These are phyloP conservation scores for Boletus bicolor DNA, from an alignment of 768 basidiomycete genomes.

Conservation along the genomic window DNA sequence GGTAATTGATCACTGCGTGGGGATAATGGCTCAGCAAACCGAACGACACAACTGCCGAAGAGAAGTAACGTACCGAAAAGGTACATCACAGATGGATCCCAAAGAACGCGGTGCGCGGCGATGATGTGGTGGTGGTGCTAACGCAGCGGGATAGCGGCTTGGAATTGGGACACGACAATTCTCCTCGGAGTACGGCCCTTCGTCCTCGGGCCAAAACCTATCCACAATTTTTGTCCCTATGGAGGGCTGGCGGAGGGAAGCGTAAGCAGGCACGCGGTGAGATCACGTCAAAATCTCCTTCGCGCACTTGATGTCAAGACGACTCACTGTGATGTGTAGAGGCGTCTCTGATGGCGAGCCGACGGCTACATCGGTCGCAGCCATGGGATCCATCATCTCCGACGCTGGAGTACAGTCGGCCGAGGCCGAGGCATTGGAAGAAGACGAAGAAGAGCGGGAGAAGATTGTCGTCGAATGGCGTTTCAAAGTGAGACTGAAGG, in stretches of 20 bases:
- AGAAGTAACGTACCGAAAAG: slow-evolving; percentile 15
- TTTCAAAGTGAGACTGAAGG: slow-evolving; percentile 21
- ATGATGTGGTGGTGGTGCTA: slow-evolving; percentile 31
- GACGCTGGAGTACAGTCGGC: slow-evolving; percentile 11
- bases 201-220: slow-evolving; percentile 33
- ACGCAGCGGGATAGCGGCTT: slow-evolving; percentile 14
- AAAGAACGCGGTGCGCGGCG: slow-evolving; percentile 23
- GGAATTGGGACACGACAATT: slow-evolving; percentile 6
- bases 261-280: not conserved
- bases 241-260: slow-evolving; percentile 16
- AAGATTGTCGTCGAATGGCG: slow-evolving; percentile 27
- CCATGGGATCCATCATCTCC: slow-evolving; percentile 24
- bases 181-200: slow-evolving; percentile 19
- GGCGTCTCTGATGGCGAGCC: slow-evolving; percentile 1
- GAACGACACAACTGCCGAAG: not conserved
- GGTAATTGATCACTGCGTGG: slow-evolving; percentile 17
- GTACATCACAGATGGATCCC: slow-evolving; percentile 4
- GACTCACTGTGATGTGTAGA: slow-evolving; percentile 14
- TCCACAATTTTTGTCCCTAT: slow-evolving; percentile 31
- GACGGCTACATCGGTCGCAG: slow-evolving; percentile 1
- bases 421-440: slow-evolving; percentile 12
- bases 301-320: not conserved
- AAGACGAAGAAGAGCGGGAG: slow-evolving; percentile 19
- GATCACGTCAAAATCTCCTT: slow-evolving; percentile 8
- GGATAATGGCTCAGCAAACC: not conserved